Conservation (phyloP, 345 rosid genomes). For the Populus euphratica region DNA sequence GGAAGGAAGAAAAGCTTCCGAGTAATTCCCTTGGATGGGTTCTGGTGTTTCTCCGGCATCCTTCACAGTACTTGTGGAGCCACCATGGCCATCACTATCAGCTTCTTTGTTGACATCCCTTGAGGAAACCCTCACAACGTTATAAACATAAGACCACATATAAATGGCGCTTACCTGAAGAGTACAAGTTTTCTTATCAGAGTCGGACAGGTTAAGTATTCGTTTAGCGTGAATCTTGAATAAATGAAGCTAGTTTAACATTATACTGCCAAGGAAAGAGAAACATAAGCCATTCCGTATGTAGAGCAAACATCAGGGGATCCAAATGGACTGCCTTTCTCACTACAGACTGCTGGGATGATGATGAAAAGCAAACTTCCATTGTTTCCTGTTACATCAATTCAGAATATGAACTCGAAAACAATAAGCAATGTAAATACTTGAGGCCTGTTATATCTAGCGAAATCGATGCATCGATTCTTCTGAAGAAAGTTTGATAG, state of each 20-base stretch:
- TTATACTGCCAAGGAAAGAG: slow-evolving; percentile 47
- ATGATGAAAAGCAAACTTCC: slow-evolving; percentile 44
- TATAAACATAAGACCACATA: slow-evolving; percentile 40
- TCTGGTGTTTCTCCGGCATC: slow-evolving; percentile 11
- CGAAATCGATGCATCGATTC: too few relatives aligned
- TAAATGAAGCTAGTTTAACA: not conserved
- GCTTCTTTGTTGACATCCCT: slow-evolving; percentile 14
- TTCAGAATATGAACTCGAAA: too few relatives aligned
- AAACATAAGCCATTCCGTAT: slow-evolving; percentile 36
- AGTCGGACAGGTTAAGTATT: too few relatives aligned
- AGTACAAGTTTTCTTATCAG: too few relatives aligned
- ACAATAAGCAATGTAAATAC: too few relatives aligned
- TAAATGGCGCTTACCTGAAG: slow-evolving; percentile 36
- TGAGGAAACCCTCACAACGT: slow-evolving; percentile 29
- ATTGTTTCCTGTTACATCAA: not conserved
- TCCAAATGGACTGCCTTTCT: slow-evolving; percentile 40
- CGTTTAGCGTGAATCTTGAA: not conserved
- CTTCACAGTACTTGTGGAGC: not conserved
- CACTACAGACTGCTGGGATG: slow-evolving; percentile 39
- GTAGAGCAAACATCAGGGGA: slow-evolving; percentile 18
- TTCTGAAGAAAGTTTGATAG: too few relatives aligned
- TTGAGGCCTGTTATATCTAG: too few relatives aligned
- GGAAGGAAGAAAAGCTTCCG: slow-evolving; percentile 23
- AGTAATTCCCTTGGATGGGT: not conserved
- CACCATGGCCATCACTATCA: not conserved